Percentiles rank a stretch among this genome's conserved stretches.
These are phyloP conservation scores for Paragyromitra xinjiangensis DNA, from an alignment of 495 filamentous ascomycete species.

Conservation along the genomic window DNA sequence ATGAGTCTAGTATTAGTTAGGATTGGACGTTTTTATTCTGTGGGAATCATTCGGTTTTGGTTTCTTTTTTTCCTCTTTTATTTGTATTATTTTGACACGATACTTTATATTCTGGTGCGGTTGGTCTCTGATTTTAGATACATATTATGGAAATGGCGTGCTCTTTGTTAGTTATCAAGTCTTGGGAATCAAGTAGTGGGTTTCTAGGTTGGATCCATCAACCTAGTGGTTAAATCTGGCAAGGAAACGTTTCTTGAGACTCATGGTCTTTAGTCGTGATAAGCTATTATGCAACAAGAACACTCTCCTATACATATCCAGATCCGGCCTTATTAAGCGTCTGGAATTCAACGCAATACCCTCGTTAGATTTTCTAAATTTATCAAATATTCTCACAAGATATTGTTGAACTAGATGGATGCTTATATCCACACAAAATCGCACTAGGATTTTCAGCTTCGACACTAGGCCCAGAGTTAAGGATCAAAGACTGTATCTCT, in stretches of 20 bases:
- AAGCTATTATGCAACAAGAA: no score
- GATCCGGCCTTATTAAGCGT: no score
- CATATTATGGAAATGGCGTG: background rate
- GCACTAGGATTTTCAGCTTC: no score
- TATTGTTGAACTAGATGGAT: background rate
- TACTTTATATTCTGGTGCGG: background rate
- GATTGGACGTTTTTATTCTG: background rate
- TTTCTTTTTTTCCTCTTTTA: background rate
- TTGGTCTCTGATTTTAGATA: slow-evolving; percentile 6
- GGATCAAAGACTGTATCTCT: background rate
- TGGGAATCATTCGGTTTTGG: background rate
- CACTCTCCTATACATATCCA: no score
- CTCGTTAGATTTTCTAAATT: no score
- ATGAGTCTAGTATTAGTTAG: background rate
- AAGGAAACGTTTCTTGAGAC: no score
- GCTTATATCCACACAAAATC: background rate
- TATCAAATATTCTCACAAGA: no score
- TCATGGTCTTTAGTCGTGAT: no score
- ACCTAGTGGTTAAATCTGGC: no score
- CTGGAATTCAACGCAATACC: no score
- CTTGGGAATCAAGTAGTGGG: background rate
- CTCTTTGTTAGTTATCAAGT: background rate
- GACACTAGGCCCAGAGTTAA: background rate
- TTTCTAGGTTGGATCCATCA: no score
- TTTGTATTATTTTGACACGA: background rate